Conservation (phyloP, 805 yeast genomes). For the Ogataea philodendri region DNA sequence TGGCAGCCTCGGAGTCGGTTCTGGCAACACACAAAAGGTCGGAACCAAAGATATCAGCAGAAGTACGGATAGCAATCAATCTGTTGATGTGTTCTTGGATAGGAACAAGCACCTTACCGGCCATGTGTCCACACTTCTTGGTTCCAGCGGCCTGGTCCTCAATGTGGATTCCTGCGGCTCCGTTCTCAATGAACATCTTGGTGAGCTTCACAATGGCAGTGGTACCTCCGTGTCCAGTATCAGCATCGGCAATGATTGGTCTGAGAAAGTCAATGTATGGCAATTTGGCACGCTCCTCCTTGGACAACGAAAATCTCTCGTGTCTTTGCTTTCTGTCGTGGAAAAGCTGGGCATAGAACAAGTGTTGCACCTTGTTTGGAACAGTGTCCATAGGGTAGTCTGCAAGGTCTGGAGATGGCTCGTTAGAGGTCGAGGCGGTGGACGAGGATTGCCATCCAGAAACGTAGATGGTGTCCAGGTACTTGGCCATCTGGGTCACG, state of each 20-base stretch:
- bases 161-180: conserved; percentile 98
- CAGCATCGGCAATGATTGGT: conserved; percentile 96
- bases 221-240: conserved; percentile 98
- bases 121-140: conserved; percentile 99
- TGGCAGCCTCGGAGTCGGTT: conserved; percentile 97
- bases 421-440: conserved; percentile 95
- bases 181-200: conserved; percentile 93
- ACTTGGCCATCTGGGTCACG: conserved; percentile 94
- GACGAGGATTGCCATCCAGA: conserved; percentile 99
- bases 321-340: conserved; percentile 96
- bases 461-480: conserved; percentile 87
- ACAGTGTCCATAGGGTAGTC: conserved; percentile 99
- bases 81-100: conserved; percentile 97
- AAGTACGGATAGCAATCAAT: conserved; percentile 87
- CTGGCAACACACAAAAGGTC: conserved; percentile 88
- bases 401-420: conserved; percentile 97
- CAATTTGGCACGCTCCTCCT: conserved; percentile 64
- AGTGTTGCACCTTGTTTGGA: conserved; percentile 96
- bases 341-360: conserved; percentile 94
- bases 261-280: conserved; percentile 83
- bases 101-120: conserved; percentile 96
- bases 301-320: conserved; percentile 63
- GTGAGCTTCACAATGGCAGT: conserved; percentile 95
- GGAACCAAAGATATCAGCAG: conserved; percentile 90
- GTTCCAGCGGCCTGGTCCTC: conserved; percentile 99